Conservation (phyloP, 2,329 filamentous ascomycete genomes). For the Lanzia echinophila region DNA sequence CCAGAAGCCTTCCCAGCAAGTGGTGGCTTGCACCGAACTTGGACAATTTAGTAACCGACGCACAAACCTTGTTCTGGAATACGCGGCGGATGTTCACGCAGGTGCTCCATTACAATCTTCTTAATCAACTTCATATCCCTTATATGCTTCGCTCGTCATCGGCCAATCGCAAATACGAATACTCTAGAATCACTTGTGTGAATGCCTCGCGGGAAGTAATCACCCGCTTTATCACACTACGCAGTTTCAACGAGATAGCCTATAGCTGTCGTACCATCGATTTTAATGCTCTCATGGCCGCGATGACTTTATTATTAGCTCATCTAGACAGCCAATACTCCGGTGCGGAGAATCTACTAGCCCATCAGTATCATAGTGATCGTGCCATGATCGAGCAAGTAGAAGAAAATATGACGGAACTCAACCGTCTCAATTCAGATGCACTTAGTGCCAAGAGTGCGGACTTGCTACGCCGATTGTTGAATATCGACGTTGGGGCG, state of each 20-base stretch:
- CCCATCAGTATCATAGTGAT: conserved; percentile 36
- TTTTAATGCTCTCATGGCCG: conserved; percentile 24
- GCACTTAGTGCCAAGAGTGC: conserved; percentile 28
- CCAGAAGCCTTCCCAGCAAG: conserved; percentile 19
- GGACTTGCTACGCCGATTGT: conserved; percentile 28
- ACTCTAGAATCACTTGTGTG: conserved; percentile 26
- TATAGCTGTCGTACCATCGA: conserved; percentile 27
- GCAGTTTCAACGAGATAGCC: conserved; percentile 10
- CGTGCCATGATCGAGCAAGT: conserved; percentile 35
- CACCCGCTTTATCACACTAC: conserved; percentile 21
- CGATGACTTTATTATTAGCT: conserved; percentile 23
- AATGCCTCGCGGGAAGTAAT: conserved; percentile 25
- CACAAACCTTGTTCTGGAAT: background rate
- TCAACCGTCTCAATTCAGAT: conserved; percentile 29
- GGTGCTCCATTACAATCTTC: conserved; percentile 34
- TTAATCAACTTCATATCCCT: conserved; percentile 37
- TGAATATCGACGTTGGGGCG: conserved; percentile 31
- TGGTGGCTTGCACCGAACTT: conserved; percentile 24
- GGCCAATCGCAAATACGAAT: conserved; percentile 26
- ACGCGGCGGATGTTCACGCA: conserved; percentile 20
- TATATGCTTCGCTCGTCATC: conserved; percentile 25
- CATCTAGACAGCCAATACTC: conserved; percentile 30
- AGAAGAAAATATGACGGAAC: conserved; percentile 31
- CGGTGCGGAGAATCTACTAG: conserved; percentile 26
- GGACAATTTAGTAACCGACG: background rate